Base-by-base conservation (phyloP, 305 asterid genomes). In the Fraxinus platypoda region DNA sequence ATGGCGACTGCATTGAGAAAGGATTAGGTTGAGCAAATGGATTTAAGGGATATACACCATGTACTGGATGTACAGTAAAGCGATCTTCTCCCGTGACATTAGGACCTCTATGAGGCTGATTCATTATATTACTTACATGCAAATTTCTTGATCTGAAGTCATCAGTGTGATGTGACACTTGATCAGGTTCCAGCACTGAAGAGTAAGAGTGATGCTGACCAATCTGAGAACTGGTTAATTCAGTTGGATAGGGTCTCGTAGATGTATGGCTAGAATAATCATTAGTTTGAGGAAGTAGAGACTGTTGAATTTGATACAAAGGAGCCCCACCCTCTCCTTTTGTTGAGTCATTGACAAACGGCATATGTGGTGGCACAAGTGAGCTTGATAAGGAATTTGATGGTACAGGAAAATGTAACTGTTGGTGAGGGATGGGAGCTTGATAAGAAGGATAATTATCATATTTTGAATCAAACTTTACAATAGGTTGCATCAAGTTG, bases 371-470 rank as follows among this genome's bases (percentile, higher is more conserved):
- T 72, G 86, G 86, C 8, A 23, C 92, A 77, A 88, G 84, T 74
- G 89, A 86, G 87, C 82, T 90, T 84, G 92, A 83, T 73, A 85
- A 83, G 30, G 88, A 82, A 75, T 81, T 90, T 75, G 87, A 79
- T 35, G 88, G 90, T 75, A 83, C 87, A 83, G 89, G 84, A 33
- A 86, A 88, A 75, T 87, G 91, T 84, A 92, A 73, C 78, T 85
- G 89, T 21, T 90, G 91, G 81, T 83, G 87, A 86, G 90, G 80
- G 77, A 84, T 75, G 57, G 95, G 91, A 78, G 90, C 86, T 87
- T 85, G 93, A 88, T 89, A 85, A 31, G 86, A 86, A 59, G 88
- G 81, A 70, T 38, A 72, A 77, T 84, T 89, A 75, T 82, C 86
- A 31, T 90, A 73, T 76, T 84, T 77, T 41, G 80, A 80, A 68